phyloP scores from a whole-genome alignment of 768 basidiomycete genomes.

The Pisolithus orientalis region DNA sequence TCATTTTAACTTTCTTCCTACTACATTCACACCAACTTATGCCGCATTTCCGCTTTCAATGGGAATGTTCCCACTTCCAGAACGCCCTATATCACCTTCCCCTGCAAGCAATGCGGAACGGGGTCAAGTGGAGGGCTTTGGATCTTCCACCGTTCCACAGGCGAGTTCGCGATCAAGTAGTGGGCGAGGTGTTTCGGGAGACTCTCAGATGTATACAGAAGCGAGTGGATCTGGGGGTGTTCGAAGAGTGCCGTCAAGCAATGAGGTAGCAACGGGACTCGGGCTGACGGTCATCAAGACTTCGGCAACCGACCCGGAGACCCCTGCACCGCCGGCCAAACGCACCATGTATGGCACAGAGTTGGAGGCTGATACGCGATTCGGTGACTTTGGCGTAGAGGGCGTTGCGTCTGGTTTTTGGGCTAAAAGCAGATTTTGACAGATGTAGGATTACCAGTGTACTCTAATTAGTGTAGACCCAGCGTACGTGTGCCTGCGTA shows the following conservation, averaged over 20 bases:
- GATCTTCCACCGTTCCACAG: constrained; percentile 28
- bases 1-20: constrained; percentile 44
- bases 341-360: constrained; percentile 85
- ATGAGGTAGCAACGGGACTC: constrained; percentile 39
- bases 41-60: constrained; percentile 32
- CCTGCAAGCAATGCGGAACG: constrained; percentile 27
- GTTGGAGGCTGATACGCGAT: constrained; percentile 73
- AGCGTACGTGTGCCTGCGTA: no score
- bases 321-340: constrained; percentile 43
- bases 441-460: no score
- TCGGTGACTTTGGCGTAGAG: constrained; percentile 79
- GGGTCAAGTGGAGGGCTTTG: constrained; percentile 27
- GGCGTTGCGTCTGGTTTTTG: constrained; percentile 72
- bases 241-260: constrained; percentile 34
- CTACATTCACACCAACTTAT: constrained; percentile 47
- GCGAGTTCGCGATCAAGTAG: constrained; percentile 32
- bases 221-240: constrained; percentile 20
- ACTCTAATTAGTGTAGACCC: no score
- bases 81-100: constrained; percentile 28
- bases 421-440: constrained; percentile 43
- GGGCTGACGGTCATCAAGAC: constrained; percentile 36
- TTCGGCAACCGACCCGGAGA: constrained; percentile 32
- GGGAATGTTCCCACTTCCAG: constrained; percentile 30
- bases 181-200: constrained; percentile 21
- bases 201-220: constrained; percentile 21